Conservation (phyloP, 1,284 basidiomycete genomes). For the Puccinia novopanici region DNA sequence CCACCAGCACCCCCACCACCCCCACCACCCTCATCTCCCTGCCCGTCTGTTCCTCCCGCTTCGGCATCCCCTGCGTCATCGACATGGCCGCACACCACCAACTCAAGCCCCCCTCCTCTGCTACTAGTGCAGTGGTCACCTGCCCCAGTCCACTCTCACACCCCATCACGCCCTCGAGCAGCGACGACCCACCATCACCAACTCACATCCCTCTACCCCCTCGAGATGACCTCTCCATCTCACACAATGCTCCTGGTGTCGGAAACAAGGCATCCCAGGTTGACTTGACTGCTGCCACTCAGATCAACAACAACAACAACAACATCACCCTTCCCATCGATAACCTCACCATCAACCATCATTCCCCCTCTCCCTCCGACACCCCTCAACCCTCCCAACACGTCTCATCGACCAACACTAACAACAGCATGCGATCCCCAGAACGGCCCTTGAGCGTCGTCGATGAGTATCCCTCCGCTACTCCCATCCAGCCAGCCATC, state of each 20-base stretch:
- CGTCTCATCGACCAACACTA: neutral
- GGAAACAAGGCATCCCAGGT: conserved; percentile 35
- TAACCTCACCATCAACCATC: neutral
- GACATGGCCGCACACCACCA: conserved; percentile 48
- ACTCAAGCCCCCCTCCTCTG: conserved; percentile 1
- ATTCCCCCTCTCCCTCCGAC: too few species aligned
- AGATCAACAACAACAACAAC: neutral
- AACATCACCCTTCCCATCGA: neutral
- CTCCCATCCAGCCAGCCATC: neutral
- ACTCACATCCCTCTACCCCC: conserved; percentile 60
- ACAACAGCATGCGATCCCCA: neutral
- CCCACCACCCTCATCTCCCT: conserved; percentile 28
- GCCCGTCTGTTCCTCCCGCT: conserved; percentile 36
- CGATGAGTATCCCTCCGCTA: neutral
- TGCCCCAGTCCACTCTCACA: neutral
- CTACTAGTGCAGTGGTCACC: conserved; percentile 6
- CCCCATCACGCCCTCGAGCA: neutral
- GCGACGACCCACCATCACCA: conserved; percentile 28
- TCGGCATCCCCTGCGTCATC: conserved; percentile 50
- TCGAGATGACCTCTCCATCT: conserved; percentile 62
- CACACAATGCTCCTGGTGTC: conserved; percentile 44
- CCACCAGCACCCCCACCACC: neutral
- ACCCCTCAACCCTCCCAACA: neutral
- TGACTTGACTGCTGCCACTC: neutral
- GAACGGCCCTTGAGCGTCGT: conserved; percentile 26